These are phyloP conservation scores for Phytophthora cryptogea DNA, from an alignment of 352 stramenopile genomes.

Conservation along the genomic window DNA sequence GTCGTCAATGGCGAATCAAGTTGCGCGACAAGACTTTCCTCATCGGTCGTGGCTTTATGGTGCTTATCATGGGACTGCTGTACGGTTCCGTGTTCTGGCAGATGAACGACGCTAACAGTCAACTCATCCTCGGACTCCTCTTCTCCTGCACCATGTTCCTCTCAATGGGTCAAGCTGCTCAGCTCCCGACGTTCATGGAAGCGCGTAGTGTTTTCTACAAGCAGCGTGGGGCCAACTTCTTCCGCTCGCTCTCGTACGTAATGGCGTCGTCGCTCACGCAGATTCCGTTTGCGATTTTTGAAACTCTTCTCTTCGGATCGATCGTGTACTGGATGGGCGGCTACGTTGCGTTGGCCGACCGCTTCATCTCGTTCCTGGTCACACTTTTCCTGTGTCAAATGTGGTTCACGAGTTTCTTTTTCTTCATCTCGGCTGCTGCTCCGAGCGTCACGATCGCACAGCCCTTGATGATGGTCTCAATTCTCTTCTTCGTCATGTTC, in stretches of 20 bases:
- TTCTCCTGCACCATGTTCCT: constrained; percentile 91
- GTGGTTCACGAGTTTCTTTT: constrained; percentile 73
- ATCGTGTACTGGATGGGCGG: constrained; percentile 92
- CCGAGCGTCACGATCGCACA: constrained; percentile 63
- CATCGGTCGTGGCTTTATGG: constrained; percentile 51
- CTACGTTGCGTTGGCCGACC: constrained; percentile 47
- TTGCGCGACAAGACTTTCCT: constrained; percentile 57
- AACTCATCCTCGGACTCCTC: constrained; percentile 81
- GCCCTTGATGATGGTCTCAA: constrained; percentile 57
- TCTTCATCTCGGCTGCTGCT: constrained; percentile 51
- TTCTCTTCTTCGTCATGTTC: constrained; percentile 71
- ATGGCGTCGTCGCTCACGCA: constrained; percentile 55
- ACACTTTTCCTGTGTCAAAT: constrained; percentile 73
- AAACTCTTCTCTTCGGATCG: constrained; percentile 85
- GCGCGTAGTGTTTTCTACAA: constrained; percentile 88
- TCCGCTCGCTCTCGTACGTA: constrained; percentile 81
- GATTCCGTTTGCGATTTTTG: constrained; percentile 61
- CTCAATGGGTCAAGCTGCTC: constrained; percentile 75
- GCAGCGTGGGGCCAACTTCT: constrained; percentile 89
- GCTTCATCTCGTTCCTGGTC: constrained; percentile 68
- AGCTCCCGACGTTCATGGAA: constrained; percentile 84
- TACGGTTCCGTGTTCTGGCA: constrained; percentile 75
- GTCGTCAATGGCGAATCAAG: constrained; percentile 74
- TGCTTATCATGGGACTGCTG: constrained; percentile 65
- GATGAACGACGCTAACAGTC: constrained; percentile 51